A percentile compares a stretch with the other conserved stretches of the same genome.
These are phyloP conservation scores for Dothideomycetes sp. DNA, from an alignment of 2,329 filamentous ascomycete species.

Conservation along the genomic window DNA sequence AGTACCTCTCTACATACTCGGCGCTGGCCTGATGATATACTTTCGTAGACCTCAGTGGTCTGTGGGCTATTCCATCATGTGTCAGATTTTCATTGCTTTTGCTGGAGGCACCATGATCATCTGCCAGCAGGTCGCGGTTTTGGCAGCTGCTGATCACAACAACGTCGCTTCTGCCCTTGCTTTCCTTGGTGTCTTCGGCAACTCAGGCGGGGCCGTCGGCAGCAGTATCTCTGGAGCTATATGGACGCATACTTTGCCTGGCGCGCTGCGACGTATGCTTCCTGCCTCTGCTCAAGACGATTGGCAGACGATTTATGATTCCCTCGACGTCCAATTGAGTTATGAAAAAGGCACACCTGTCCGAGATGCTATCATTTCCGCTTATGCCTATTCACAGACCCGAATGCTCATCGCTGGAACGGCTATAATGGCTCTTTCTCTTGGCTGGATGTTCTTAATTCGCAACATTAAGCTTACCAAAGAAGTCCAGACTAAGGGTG, in stretches of 20 bases:
- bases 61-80: slow-evolving; percentile 28
- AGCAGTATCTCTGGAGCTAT: slow-evolving; percentile 50
- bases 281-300: slow-evolving; percentile 33
- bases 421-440: slow-evolving; percentile 19
- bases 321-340: slow-evolving; percentile 41
- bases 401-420: slow-evolving; percentile 26
- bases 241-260: slow-evolving; percentile 50
- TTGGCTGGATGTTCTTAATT: slow-evolving; percentile 34
- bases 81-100: slow-evolving; percentile 27
- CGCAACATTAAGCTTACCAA: slow-evolving; percentile 39
- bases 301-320: slow-evolving; percentile 35
- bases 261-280: slow-evolving; percentile 34
- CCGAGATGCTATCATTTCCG: slow-evolving; percentile 31
- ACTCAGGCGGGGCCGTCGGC: slow-evolving; percentile 34
- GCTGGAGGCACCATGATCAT: slow-evolving; percentile 19
- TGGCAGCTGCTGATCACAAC: slow-evolving; percentile 27
- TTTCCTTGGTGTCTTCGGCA: slow-evolving; percentile 48
- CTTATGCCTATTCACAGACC: slow-evolving; percentile 24
- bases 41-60: slow-evolving; percentile 21
- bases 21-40: slow-evolving; percentile 21
- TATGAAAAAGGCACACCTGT: slow-evolving; percentile 41
- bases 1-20: slow-evolving; percentile 23
- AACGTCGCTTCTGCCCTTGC: slow-evolving; percentile 52
- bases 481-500: slow-evolving; percentile 18
- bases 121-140: slow-evolving; percentile 23